Evolutionary conservation across 31 red algal species (phyloP), one percentile per base, ranked within the genome.

Genomic region (Asparagopsis taxiformis): DNA sequence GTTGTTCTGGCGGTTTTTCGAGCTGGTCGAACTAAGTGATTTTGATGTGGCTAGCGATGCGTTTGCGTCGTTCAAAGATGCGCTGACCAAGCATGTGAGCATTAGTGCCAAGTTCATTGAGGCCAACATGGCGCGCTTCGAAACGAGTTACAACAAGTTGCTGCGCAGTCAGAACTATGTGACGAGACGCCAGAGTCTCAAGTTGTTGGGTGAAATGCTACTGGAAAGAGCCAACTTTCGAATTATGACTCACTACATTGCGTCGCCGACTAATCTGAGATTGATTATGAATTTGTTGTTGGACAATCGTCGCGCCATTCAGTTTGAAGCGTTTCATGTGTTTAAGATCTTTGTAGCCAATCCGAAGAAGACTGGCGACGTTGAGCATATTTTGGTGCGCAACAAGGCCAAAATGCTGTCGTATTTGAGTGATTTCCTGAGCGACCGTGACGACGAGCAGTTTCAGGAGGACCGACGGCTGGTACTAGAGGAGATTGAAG

Each of bases 321-420:
- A 94, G 84, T 91, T 92, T 72, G 96, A 99, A 72, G 96, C 96
- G 31, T 99, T 99, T 79, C 96, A 99, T 68, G 84, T 99, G 17
- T 99, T 99, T 72, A 99, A 99, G 41, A 83, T 99, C 39, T 94
- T 99, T 76, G 96, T 99, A 39, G 96, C 96, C 15, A 99, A 99
- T 63, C 96, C 96, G 35, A 85, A 79, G 11, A 99, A 99, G 63
- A 68, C 88, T 17, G 34, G 65, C 23, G 84, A 79, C 15, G 77
- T 99, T 70, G 60, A 77, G 35, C 65, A 79, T 23, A 99, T 99
- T 55, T 77, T 99, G 26, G 46, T 66, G 17, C 77, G 83, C 22
- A 99, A 99, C 68, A 87, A 88, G 74, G 74, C 64, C 20, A 83
- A 82, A 60, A 73, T 99, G 80, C 28, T 89, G 31, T 39, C 59